Conservation (phyloP, 2,329 filamentous ascomycete genomes). For the Phyllosticta citriasiana region DNA sequence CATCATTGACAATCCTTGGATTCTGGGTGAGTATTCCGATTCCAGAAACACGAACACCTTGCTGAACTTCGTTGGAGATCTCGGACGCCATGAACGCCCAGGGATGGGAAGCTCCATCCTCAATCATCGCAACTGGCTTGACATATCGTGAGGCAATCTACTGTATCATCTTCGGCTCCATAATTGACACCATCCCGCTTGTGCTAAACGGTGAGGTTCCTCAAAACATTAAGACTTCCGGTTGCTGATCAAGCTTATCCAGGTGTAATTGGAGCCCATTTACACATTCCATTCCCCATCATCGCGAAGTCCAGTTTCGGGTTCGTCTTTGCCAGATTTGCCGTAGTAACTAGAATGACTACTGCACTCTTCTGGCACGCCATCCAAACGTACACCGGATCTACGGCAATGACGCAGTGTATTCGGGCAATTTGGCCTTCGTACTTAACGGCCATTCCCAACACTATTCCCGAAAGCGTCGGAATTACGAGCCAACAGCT, state of each 20-base stretch:
- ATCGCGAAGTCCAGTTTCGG: not conserved
- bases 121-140: slow-evolving; percentile 38
- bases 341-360: not conserved
- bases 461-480: slow-evolving; percentile 34
- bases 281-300: not conserved
- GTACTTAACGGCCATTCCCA: slow-evolving; percentile 29
- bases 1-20: slow-evolving; percentile 30
- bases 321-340: not conserved
- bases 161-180: slow-evolving; percentile 23
- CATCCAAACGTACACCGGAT: slow-evolving; percentile 10
- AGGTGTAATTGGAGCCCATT: not conserved
- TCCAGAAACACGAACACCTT: not conserved
- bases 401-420: slow-evolving; percentile 18
- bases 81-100: not conserved
- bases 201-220: slow-evolving; percentile 15
- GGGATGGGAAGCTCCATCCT: slow-evolving; percentile 35
- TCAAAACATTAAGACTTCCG: not conserved
- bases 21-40: slow-evolving; percentile 38
- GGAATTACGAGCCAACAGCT: slow-evolving; percentile 28
- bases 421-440: slow-evolving; percentile 29
- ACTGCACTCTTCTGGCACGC: slow-evolving; percentile 3
- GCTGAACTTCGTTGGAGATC: not conserved
- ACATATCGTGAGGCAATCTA: slow-evolving; percentile 31
- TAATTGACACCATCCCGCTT: slow-evolving; percentile 18
- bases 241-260: not conserved